Percentiles rank a stretch among this genome's conserved stretches.
These are phyloP conservation scores for Paracorniculantispora psalliotae DNA, from an alignment of 2,329 filamentous ascomycete genomes.

Conservation along the genomic window DNA sequence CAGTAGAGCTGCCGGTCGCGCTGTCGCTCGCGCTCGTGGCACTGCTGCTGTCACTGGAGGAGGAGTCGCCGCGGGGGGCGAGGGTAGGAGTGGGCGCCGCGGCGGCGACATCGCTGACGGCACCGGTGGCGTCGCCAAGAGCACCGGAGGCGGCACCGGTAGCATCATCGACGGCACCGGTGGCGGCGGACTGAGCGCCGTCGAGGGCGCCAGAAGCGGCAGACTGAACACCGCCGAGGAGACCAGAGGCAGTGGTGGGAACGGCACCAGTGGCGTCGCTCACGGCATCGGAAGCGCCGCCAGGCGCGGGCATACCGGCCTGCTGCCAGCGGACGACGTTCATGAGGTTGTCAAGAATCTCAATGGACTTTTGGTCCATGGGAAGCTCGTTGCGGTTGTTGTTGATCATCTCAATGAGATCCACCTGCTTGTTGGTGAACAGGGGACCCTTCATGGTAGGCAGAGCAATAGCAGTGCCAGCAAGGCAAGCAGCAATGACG, in stretches of 20 bases:
- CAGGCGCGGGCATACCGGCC: not conserved
- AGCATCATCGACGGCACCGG: not conserved
- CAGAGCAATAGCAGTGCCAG: constrained; percentile 1
- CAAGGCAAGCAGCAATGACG: constrained; percentile 2
- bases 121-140: not conserved
- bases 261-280: not conserved
- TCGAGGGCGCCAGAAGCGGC: not conserved
- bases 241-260: not conserved
- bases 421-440: not conserved
- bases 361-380: not conserved
- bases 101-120: too few species aligned
- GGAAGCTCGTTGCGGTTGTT: not conserved
- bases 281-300: constrained; percentile 2
- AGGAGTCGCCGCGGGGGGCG: too few species aligned
- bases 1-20: too few species aligned
- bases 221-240: not conserved
- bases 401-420: constrained; percentile 5
- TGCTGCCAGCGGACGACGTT: not conserved
- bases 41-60: too few species aligned
- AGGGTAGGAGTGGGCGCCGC: too few species aligned
- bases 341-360: not conserved
- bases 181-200: too few species aligned
- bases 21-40: too few species aligned
- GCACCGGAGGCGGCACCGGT: not conserved
- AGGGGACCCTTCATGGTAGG: not conserved